These are phyloP conservation scores for Arachis stenosperma DNA, from an alignment of 306 rosid genomes.

Conservation along the genomic window DNA sequence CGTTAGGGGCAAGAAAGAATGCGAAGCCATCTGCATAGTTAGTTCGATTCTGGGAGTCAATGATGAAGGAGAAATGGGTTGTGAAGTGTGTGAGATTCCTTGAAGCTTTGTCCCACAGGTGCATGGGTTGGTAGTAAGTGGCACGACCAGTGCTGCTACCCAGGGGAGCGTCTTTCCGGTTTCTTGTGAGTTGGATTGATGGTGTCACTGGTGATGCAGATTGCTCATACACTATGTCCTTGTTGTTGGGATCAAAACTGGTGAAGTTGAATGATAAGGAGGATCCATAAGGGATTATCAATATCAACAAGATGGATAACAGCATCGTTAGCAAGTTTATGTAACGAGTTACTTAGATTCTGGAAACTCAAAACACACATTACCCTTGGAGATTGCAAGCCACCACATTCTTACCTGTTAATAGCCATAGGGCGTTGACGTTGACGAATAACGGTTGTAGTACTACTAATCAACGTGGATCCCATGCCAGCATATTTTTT, in stretches of 20 bases:
- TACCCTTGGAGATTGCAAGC: too few relatives aligned
- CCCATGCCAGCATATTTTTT: too few relatives aligned
- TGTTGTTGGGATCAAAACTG: slow-evolving; percentile 11
- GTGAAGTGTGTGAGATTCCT: slow-evolving; percentile 46
- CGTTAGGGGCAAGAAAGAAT: slow-evolving; percentile 48
- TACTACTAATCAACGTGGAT: too few relatives aligned
- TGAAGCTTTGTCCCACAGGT: slow-evolving; percentile 48
- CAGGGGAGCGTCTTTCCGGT: background rate
- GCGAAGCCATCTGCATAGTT: slow-evolving; percentile 43
- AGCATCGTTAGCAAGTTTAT: background rate
- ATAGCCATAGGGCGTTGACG: too few relatives aligned
- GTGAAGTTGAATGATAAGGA: slow-evolving; percentile 35
- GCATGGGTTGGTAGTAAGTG: slow-evolving; percentile 36
- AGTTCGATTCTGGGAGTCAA: slow-evolving; percentile 20
- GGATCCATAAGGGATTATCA: slow-evolving; percentile 26
- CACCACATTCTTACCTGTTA: too few relatives aligned
- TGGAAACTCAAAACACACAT: too few relatives aligned
- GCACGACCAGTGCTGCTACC: slow-evolving; percentile 39
- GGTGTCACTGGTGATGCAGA: background rate
- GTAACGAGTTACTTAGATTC: too few relatives aligned
- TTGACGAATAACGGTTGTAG: too few relatives aligned
- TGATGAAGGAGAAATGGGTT: slow-evolving; percentile 49
- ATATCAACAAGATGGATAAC: slow-evolving; percentile 21
- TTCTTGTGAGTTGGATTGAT: slow-evolving; percentile 29
- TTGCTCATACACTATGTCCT: slow-evolving; percentile 10